Evolutionary conservation across 2,329 filamentous ascomycete species (phyloP), one percentile per base, ranked within the genome.

Genomic region (Dactylellina drechsleri): DNA sequence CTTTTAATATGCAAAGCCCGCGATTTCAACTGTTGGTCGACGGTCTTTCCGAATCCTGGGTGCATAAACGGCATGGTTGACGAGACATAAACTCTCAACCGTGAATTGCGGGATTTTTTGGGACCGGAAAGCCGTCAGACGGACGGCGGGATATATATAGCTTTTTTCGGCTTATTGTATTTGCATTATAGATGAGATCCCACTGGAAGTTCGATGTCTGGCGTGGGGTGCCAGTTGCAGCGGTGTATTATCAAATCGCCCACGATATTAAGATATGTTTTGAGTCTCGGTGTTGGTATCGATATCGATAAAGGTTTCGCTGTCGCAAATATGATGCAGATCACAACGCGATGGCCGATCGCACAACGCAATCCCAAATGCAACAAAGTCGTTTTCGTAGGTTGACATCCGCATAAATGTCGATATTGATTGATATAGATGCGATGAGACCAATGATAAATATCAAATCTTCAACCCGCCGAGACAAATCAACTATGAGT

Each of bases 21-120:
- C 54, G 62, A 23, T 61, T 26, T 56, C 36, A 28, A 31, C 16
- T 26, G 23, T 62, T 56, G 58, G 31, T 28, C 47, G 13, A 12
- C 20, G 61, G 64, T 74, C 70, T 74, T 74, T 74, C 70, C 70
- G 70, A 74, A 67, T 67, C 57, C 70, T 74, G 56, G 64, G 60
- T 74, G 70, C 62, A 66, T 56, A 74, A 67, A 58, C 28, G 70
- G 70, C 49, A 73, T 56, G 40, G 50, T 66, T 66, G 40, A 59
- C 66, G 54, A 71, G 61, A n/a, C 66, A 31, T 36, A 31, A 49
- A 60, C 23, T 23, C 40, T 60, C 43, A 36, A 36, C 31, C 31
- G 31, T 36, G 2, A 36, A 50, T 45, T 74, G 70, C 56, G 70
- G 62, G 70, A 74, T 74, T 74, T 74, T 74, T 40, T 28, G 43